Conservation (phyloP, 495 filamentous ascomycete species). For the Hypoxylon intermedium region DNA sequence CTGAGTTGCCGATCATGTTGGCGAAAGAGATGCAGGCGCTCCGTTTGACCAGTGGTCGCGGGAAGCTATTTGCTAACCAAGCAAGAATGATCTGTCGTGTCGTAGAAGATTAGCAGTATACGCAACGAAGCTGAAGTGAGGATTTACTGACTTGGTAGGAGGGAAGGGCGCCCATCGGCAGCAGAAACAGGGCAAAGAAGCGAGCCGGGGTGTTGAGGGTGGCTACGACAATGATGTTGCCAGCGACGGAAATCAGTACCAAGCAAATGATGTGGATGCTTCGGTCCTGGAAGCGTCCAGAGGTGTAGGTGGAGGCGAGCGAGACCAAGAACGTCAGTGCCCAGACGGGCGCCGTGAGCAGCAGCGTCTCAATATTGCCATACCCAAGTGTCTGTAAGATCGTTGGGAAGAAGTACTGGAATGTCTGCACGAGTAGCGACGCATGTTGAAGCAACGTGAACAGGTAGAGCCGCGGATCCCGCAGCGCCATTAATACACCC, state of each 20-base stretch:
- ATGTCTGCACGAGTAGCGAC: slow-evolving; percentile 51
- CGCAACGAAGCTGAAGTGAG: slow-evolving; percentile 1
- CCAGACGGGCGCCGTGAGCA: slow-evolving; percentile 61
- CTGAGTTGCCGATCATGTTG: slow-evolving; percentile 62
- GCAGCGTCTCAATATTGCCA: slow-evolving; percentile 57
- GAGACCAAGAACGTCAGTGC: slow-evolving; percentile 45
- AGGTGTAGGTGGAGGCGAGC: slow-evolving; percentile 48
- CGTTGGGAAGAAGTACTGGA: slow-evolving; percentile 63
- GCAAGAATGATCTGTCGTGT: slow-evolving; percentile 55
- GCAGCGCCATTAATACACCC: slow-evolving; percentile 48
- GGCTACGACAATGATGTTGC: slow-evolving; percentile 57
- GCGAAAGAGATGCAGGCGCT: slow-evolving; percentile 61
- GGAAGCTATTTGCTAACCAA: slow-evolving; percentile 63
- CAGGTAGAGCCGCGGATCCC: slow-evolving; percentile 54
- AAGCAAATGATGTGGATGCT: slow-evolving; percentile 54
- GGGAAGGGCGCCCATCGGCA: slow-evolving; percentile 59
- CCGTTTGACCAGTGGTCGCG: slow-evolving; percentile 61
- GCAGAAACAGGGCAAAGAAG: slow-evolving; percentile 59
- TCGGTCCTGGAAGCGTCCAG: slow-evolving; percentile 50
- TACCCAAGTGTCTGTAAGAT: slow-evolving; percentile 62
- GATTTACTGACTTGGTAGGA: slow-evolving; percentile 43
- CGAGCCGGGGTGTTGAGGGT: slow-evolving; percentile 55
- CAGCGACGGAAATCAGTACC: slow-evolving; percentile 54
- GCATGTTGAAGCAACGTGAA: slow-evolving; percentile 56
- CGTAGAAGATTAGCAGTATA: slow-evolving; percentile 37